Conservation (phyloP, 2,329 filamentous ascomycete species). For the Pseudogymnoascus sp. region DNA sequence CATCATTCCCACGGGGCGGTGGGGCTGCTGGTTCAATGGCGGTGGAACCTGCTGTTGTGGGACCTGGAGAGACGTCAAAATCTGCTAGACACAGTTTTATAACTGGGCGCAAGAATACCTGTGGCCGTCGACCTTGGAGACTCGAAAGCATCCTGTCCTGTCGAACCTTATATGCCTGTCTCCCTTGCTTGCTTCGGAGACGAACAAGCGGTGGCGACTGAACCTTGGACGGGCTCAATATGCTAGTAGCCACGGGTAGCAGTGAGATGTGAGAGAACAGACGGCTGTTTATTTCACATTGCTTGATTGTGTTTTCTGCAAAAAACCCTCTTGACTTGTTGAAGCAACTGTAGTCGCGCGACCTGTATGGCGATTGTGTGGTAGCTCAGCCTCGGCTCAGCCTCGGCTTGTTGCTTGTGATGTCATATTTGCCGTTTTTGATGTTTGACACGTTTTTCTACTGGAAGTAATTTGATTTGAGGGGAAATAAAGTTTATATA, state of each 20-base stretch:
- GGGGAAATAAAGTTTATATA: neutral
- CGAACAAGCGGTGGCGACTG: neutral
- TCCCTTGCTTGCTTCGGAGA: neutral
- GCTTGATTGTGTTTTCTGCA: neutral
- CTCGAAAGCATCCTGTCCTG: neutral
- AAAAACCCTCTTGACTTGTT: neutral
- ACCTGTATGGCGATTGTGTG: neutral
- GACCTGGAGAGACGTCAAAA: neutral
- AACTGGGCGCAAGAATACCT: neutral
- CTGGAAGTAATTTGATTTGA: neutral
- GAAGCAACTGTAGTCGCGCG: neutral
- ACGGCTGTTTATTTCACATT: slow-evolving; percentile 2
- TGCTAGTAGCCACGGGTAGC: neutral
- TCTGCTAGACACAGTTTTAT: neutral
- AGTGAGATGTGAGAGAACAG: neutral
- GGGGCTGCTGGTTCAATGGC: neutral
- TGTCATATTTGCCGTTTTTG: neutral
- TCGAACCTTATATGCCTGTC: neutral
- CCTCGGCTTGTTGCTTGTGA: slow-evolving; percentile 1
- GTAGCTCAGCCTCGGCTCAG: neutral
- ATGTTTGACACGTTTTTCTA: neutral
- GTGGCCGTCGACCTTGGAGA: neutral
- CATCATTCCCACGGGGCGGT: neutral
- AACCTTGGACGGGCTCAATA: neutral
- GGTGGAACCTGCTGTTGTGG: neutral